Base-by-base conservation (phyloP, 2,329 filamentous ascomycete genomes). In the Fusarium temperatum region DNA sequence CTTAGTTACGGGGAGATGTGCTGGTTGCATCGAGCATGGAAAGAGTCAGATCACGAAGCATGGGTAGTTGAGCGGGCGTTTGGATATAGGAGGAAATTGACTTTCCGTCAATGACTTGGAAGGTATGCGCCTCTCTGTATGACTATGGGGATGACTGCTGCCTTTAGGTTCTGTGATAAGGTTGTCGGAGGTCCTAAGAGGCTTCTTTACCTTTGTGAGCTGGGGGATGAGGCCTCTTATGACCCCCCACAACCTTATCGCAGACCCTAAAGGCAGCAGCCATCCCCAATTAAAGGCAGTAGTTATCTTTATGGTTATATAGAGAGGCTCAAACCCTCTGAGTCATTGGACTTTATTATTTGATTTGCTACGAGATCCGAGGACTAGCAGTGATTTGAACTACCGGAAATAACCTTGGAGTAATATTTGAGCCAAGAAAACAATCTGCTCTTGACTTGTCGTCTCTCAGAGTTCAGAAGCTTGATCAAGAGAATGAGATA, bases 281-380 rank as follows among this genome's bases (percentile, higher is more conserved):
- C 32, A 35, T 3, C 32, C 32, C 32, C 32, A 32, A 13, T 32
- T 32, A 32, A 18, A 45, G 24, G 17, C 24, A 26, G 12, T 24
- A 7, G 44, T 28, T 8, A 22, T 4, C 12, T 4, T 3, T 18
- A 28, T 47, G 5, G 13, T 30, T n/a, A 15, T 9, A 17, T 0
- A 38, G 14, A 38, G 10, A 22, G 35, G 30, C 30, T 36, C 30
- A 35, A 4, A 20, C 50, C n/a, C 3, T 36, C 17, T 12, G 4
- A 20, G 18, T 26, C n/a, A n/a, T n/a, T 38, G 10, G 20, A 38
- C 10, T 17, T 54, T n/a, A 14, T 3, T 38, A 6, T 38, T 36
- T 28, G 17, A 11, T 38, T 22, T 38, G 14, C 51, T n/a, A n/a
- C 24, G 2, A 18, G 51, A 39, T 6, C 4, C 8, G 5, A 28